Evolutionary conservation across 2,329 filamentous ascomycete genomes (phyloP).

Genomic region (Myotisia sp.): DNA sequence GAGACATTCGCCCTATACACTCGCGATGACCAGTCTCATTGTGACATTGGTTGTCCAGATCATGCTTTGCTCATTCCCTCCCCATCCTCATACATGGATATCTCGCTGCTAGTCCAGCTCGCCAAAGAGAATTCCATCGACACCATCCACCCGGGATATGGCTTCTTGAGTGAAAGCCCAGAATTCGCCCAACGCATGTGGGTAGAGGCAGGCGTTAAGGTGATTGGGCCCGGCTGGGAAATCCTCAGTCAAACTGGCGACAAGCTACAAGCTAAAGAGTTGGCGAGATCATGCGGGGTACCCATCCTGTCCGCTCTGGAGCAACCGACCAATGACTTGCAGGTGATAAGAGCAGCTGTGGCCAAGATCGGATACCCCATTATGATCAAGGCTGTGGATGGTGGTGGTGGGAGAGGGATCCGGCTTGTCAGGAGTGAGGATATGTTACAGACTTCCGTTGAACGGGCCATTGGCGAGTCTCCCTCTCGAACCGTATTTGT

Average conservation of each 20-base stretch:
- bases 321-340: slow-evolving; percentile 29
- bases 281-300: slow-evolving; percentile 39
- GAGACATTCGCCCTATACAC: slow-evolving; percentile 45
- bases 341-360: slow-evolving; percentile 45
- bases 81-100: slow-evolving; percentile 40
- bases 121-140: slow-evolving; percentile 39
- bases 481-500: slow-evolving; percentile 44
- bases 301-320: slow-evolving; percentile 38
- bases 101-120: slow-evolving; percentile 35
- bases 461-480: slow-evolving; percentile 43
- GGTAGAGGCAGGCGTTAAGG: slow-evolving; percentile 34
- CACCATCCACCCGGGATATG: slow-evolving; percentile 46
- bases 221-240: slow-evolving; percentile 44
- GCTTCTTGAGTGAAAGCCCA: slow-evolving; percentile 46
- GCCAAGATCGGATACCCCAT: slow-evolving; percentile 38
- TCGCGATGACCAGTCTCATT: slow-evolving; percentile 41
- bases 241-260: slow-evolving; percentile 43
- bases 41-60: slow-evolving; percentile 32
- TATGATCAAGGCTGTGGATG: slow-evolving; percentile 52
- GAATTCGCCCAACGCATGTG: slow-evolving; percentile 38
- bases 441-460: slow-evolving; percentile 34
- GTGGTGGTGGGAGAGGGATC: slow-evolving; percentile 48
- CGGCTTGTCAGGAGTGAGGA: slow-evolving; percentile 35
- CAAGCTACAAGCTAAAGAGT: slow-evolving; percentile 39
- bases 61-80: slow-evolving; percentile 39